These are phyloP conservation scores for Haematococcus sp. DNA, from an alignment of 139 green algal species.

Conservation along the genomic window DNA sequence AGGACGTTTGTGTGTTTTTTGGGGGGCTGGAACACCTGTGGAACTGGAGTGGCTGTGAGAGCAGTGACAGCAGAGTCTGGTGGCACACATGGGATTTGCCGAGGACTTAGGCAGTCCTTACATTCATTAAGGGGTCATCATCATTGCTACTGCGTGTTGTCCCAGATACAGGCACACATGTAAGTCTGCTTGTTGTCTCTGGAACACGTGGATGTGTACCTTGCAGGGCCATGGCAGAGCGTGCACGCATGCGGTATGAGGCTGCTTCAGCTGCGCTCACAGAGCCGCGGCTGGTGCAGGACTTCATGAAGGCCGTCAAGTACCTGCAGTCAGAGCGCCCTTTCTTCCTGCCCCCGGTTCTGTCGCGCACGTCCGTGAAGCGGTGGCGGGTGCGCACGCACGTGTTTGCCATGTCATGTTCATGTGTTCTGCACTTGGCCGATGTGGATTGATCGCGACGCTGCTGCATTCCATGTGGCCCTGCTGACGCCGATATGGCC, in stretches of 20 bases:
- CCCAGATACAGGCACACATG: no score
- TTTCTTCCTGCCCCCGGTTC: slow-evolving; percentile 37
- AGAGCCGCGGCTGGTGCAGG: slow-evolving; percentile 12
- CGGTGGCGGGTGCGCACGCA: slow-evolving; percentile 17
- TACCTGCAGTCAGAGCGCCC: slow-evolving; percentile 26
- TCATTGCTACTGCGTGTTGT: no score
- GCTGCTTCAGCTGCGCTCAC: neutral
- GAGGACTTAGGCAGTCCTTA: no score
- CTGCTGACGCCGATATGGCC: no score
- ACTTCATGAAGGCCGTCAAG: slow-evolving; percentile 19
- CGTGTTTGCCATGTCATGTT: neutral
- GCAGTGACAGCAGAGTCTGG: no score
- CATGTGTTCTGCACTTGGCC: no score
- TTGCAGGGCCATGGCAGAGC: slow-evolving; percentile 16
- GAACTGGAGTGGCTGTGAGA: no score
- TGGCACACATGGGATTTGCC: no score
- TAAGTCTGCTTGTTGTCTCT: neutral
- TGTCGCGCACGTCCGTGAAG: slow-evolving; percentile 2
- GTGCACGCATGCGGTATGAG: slow-evolving; percentile 9
- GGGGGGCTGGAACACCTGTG: no score
- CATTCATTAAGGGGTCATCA: neutral
- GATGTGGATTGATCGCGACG: no score
- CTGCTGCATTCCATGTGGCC: neutral
- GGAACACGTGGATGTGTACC: no score
- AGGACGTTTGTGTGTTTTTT: no score